These are phyloP conservation scores for Trifolium subterraneum DNA, from an alignment of 306 rosid species.

Conservation along the genomic window DNA sequence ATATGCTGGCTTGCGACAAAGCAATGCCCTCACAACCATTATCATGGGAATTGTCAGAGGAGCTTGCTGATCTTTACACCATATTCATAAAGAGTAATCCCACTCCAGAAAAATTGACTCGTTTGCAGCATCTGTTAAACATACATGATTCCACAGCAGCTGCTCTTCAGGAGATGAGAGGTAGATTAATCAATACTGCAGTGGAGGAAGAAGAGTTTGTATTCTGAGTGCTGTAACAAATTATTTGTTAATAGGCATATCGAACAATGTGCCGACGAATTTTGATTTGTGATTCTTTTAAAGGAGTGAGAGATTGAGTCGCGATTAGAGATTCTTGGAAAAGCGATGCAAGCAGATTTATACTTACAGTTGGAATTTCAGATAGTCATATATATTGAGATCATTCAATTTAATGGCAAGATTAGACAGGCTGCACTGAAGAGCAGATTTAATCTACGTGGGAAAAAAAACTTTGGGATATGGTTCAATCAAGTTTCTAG, in stretches of 20 bases:
- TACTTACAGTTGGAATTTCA: conserved; percentile 7
- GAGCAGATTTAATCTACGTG: not conserved
- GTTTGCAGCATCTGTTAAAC: conserved; percentile 84
- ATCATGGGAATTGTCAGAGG: conserved; percentile 69
- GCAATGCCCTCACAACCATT: conserved; percentile 48
- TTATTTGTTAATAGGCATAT: conserved; percentile 39
- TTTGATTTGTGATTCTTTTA: conserved; percentile 21
- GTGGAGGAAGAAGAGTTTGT: conserved; percentile 89
- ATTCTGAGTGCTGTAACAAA: conserved; percentile 54
- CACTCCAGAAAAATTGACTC: conserved; percentile 76
- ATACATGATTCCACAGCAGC: conserved; percentile 76
- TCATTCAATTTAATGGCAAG: conserved; percentile 20
- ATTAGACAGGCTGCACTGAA: not conserved
- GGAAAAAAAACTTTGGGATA: not conserved
- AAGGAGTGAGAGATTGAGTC: not conserved
- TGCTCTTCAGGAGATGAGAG: conserved; percentile 74
- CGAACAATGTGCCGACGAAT: conserved; percentile 22
- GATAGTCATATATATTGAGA: not conserved
- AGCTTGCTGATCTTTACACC: conserved; percentile 77
- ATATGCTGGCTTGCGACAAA: conserved; percentile 58
- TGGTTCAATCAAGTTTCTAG: no score
- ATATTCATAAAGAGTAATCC: conserved; percentile 74
- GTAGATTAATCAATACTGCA: conserved; percentile 51
- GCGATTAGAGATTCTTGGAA: conserved; percentile 6
- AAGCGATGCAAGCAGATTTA: not conserved